These are phyloP conservation scores for Tricholoma terreum DNA, from an alignment of 768 basidiomycete genomes.

Conservation along the genomic window DNA sequence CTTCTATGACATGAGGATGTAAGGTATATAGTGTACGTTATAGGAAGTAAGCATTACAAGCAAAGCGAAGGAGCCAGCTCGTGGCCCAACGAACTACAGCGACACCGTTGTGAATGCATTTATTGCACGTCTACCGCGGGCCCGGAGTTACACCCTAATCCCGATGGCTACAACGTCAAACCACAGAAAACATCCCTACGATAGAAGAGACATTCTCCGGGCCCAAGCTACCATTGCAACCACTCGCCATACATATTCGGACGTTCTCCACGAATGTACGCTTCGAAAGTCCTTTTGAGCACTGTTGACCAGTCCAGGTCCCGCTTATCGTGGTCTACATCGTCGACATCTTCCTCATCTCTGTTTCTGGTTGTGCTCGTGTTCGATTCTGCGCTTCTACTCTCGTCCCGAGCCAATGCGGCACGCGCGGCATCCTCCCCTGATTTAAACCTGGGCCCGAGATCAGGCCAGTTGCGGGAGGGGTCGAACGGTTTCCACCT, in stretches of 20 bases:
- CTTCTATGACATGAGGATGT: not conserved
- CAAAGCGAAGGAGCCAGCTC: not conserved
- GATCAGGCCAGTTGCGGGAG: conserved; percentile 85
- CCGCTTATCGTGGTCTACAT: conserved; percentile 58
- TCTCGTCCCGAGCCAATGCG: conserved; percentile 26
- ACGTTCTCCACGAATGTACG: conserved; percentile 78
- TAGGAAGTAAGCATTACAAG: not conserved
- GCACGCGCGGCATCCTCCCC: conserved; percentile 69
- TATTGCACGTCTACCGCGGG: not conserved
- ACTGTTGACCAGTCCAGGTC: conserved; percentile 88
- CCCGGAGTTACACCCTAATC: not conserved
- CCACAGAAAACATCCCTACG: not conserved
- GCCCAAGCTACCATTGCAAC: conserved; percentile 35
- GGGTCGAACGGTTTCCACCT: conserved; percentile 97
- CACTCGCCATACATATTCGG: conserved; percentile 95
- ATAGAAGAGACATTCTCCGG: not conserved
- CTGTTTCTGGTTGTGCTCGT: conserved; percentile 13
- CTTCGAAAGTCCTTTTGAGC: conserved; percentile 92
- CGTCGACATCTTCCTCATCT: conserved; percentile 26
- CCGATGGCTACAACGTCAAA: not conserved
- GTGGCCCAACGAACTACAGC: not conserved
- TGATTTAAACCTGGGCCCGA: conserved; percentile 71
- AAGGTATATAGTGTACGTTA: not conserved
- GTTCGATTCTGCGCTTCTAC: conserved; percentile 2
- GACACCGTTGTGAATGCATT: not conserved